Evolutionary conservation across 768 basidiomycete species (phyloP).

Genomic region (Suillus sp.): DNA sequence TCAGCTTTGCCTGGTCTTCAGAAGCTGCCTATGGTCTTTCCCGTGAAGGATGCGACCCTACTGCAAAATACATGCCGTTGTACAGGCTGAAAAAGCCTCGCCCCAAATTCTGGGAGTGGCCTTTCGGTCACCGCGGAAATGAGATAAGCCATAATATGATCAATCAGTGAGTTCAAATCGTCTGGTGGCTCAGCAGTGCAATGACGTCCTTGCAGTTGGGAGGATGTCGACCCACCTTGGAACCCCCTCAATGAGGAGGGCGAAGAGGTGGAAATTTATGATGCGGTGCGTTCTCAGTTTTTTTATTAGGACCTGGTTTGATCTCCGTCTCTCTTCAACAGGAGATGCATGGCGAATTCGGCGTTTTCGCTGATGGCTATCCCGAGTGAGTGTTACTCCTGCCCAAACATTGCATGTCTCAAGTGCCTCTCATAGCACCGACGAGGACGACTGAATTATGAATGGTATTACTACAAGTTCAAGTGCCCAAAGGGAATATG

Average conservation of each 20-base stretch:
- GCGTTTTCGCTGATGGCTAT: conserved; percentile 2
- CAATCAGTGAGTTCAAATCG: neutral
- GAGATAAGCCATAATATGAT: conserved; percentile 3
- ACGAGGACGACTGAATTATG: neutral
- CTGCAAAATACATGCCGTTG: neutral
- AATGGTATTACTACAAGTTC: neutral
- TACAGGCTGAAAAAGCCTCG: neutral
- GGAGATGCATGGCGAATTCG: neutral
- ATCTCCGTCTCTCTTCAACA: neutral
- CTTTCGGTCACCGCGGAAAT: conserved; percentile 13
- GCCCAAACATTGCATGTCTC: neutral
- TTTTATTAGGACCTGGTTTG: neutral
- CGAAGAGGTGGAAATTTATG: too few species aligned
- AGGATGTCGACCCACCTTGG: neutral
- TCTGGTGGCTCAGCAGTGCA: neutral
- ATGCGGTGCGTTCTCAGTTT: neutral
- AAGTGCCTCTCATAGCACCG: neutral
- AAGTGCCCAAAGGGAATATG: too few species aligned
- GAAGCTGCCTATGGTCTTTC: neutral
- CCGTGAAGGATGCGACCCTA: neutral
- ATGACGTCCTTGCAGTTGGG: neutral
- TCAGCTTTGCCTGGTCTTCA: neutral
- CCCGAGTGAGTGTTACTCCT: neutral
- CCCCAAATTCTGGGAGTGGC: neutral
- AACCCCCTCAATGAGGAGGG: neutral